Base-by-base conservation (phyloP, 306 rosid genomes). In the Glycine latifolia region DNA sequence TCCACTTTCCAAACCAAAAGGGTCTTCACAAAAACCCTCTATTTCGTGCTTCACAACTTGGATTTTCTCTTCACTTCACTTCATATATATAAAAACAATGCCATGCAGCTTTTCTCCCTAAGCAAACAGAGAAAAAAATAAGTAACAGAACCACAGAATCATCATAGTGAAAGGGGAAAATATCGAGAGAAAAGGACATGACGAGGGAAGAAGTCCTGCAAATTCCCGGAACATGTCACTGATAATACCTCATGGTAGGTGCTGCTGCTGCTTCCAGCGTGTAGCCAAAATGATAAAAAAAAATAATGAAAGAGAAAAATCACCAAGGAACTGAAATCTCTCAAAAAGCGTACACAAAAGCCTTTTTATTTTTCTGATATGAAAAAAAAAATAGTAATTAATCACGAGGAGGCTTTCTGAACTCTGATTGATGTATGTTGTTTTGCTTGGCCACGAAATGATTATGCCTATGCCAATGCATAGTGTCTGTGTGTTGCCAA, bases 381-480 rank as follows among this genome's bases (percentile, higher is more conserved):
- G 11, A 44, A 59, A 48, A 26, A 26, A 37, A 61, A 20, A 37
- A 37, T 37, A 37, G 5, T 61, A 61, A 55, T 15, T 55, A 56
- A 66, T 85, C 88, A 89, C 90, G 91, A 86, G 81, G 85, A 75
- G 47, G 86, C 72, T 77, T 39, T 77, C 73, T 72, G 82, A 80
- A 77, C 67, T 79, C 78, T 76, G 87, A 82, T 39, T 39, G 6
- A 39, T 39, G 44, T 39, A 39, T 44, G 62, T 44, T 76, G 81
- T 77, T 79, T 41, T 61, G 70, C 48, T 54, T 79, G 20, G 26
- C 55, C 15, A 63, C 46, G 39, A 87, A 86, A 87, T 90, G 85
- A 88, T 92, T 90, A 88, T 92, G 79, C 74, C 88, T 89, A 69
- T 13, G 63, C 61, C 58, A 66, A 83, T 79, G 75, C 56, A 58